These are phyloP conservation scores for Leptomonas seymouri DNA, from an alignment of 208 protist genomes.

Conservation along the genomic window DNA sequence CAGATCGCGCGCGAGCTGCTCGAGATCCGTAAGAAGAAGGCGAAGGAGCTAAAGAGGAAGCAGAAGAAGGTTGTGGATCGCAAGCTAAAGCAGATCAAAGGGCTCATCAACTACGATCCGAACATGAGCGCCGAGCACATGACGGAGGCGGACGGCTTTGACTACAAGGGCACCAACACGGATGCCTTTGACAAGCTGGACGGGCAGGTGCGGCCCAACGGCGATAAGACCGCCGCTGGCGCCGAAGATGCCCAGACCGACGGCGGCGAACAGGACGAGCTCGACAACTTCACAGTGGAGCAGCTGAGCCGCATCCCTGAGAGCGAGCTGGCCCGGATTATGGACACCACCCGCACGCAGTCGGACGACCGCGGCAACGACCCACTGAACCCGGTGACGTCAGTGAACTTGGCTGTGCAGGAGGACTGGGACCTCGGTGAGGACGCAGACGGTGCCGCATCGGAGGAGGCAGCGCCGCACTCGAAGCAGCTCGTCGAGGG, in stretches of 20 bases:
- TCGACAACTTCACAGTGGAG: conserved; percentile 82
- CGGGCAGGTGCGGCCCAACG: neutral
- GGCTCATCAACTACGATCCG: conserved; percentile 94
- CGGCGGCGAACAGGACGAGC: conserved; percentile 34
- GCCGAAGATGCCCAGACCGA: conserved; percentile 12
- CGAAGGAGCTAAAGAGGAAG: conserved; percentile 91
- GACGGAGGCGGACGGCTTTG: conserved; percentile 71
- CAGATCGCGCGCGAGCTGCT: conserved; percentile 88
- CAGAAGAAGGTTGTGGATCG: conserved; percentile 92
- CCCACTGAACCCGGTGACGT: conserved; percentile 78
- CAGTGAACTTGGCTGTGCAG: conserved; percentile 76
- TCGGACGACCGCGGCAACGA: conserved; percentile 63
- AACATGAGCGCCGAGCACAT: conserved; percentile 70
- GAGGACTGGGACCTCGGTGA: conserved; percentile 85
- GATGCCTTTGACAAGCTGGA: conserved; percentile 28
- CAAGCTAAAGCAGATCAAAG: conserved; percentile 93
- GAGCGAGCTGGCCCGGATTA: conserved; percentile 51
- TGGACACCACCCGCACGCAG: conserved; percentile 58
- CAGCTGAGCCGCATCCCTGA: conserved; percentile 71
- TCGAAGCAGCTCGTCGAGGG: conserved; percentile 77
- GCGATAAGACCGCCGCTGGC: conserved; percentile 1
- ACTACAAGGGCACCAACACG: conserved; percentile 28
- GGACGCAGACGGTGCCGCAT: conserved; percentile 39
- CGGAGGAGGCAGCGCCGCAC: conserved; percentile 18
- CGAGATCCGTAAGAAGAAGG: conserved; percentile 80